Conservation (phyloP, 139 green algal genomes). For the Chara braunii region DNA sequence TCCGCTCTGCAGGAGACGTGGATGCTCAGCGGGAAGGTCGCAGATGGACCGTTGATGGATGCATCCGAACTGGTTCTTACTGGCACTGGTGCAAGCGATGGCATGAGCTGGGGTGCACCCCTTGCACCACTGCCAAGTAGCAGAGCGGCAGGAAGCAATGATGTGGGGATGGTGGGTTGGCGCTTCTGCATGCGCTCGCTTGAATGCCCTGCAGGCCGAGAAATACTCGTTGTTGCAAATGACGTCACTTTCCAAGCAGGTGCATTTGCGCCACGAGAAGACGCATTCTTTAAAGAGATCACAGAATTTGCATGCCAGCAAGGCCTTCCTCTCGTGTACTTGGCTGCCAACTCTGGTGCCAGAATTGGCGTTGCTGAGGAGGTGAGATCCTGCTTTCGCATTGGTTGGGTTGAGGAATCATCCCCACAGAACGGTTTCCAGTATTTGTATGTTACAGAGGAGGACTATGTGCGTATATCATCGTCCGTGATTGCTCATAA, state of each 20-base stretch:
- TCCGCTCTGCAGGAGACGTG: conserved; percentile 74
- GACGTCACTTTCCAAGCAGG: conserved; percentile 89
- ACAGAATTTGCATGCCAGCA: conserved; percentile 68
- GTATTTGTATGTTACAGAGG: conserved; percentile 84
- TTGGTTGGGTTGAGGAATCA: conserved; percentile 63
- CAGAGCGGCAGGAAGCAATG: conserved; percentile 55
- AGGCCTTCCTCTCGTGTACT: conserved; percentile 83
- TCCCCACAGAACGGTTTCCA: conserved; percentile 73
- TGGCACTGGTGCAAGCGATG: no score
- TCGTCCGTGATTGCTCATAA: conserved; percentile 35
- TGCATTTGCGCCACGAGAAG: conserved; percentile 82
- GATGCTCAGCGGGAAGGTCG: conserved; percentile 53
- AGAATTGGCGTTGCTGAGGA: conserved; percentile 85
- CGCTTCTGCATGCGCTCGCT: conserved; percentile 70
- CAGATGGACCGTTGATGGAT: no score
- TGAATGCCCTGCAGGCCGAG: conserved; percentile 59
- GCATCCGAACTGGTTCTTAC: no score
- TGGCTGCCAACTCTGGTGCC: conserved; percentile 88
- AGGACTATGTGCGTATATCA: conserved; percentile 59
- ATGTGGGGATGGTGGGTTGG: conserved; percentile 90
- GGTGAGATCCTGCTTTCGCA: conserved; percentile 50
- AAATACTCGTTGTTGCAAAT: conserved; percentile 86
- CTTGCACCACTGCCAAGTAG: no score
- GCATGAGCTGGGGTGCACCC: no score
- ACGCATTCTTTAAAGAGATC: conserved; percentile 79